Conservation (phyloP, 2,329 filamentous ascomycete genomes). For the Arthroderma sp. region DNA sequence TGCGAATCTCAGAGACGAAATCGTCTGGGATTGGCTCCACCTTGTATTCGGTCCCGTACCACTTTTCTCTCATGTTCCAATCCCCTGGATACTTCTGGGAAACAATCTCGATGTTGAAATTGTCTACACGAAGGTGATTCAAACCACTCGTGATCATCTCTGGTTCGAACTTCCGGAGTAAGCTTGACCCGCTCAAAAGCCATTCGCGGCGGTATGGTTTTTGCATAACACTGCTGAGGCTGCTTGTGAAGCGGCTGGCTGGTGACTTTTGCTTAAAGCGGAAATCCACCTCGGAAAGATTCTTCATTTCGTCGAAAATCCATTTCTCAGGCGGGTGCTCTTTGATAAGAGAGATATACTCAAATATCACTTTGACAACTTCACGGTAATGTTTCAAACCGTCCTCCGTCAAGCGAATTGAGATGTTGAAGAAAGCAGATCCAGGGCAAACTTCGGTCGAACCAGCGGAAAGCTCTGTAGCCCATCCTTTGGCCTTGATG, state of each 20-base stretch:
- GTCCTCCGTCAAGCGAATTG: slow-evolving; percentile 70
- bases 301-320: slow-evolving; percentile 88
- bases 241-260: slow-evolving; percentile 78
- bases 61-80: slow-evolving; percentile 83
- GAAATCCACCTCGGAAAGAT: slow-evolving; percentile 85
- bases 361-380: slow-evolving; percentile 71
- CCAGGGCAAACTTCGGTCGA: slow-evolving; percentile 65
- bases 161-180: slow-evolving; percentile 68
- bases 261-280: slow-evolving; percentile 87
- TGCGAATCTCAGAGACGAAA: slow-evolving; percentile 56
- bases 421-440: slow-evolving; percentile 65
- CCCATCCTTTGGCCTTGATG: slow-evolving; percentile 82
- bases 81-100: slow-evolving; percentile 71
- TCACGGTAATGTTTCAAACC: slow-evolving; percentile 71
- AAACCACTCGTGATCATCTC: slow-evolving; percentile 62
- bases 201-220: slow-evolving; percentile 74
- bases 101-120: slow-evolving; percentile 72
- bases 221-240: slow-evolving; percentile 78
- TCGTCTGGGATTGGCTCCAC: slow-evolving; percentile 65
- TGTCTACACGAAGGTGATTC: slow-evolving; percentile 66
- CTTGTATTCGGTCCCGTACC: slow-evolving; percentile 94
- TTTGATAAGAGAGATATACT: slow-evolving; percentile 77
- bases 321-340: slow-evolving; percentile 73
- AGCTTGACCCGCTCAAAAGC: slow-evolving; percentile 66
- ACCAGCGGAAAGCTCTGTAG: slow-evolving; percentile 67